Evolutionary conservation across 2,329 filamentous ascomycete species (phyloP).

Genomic region (Emericellopsis cladophorae): DNA sequence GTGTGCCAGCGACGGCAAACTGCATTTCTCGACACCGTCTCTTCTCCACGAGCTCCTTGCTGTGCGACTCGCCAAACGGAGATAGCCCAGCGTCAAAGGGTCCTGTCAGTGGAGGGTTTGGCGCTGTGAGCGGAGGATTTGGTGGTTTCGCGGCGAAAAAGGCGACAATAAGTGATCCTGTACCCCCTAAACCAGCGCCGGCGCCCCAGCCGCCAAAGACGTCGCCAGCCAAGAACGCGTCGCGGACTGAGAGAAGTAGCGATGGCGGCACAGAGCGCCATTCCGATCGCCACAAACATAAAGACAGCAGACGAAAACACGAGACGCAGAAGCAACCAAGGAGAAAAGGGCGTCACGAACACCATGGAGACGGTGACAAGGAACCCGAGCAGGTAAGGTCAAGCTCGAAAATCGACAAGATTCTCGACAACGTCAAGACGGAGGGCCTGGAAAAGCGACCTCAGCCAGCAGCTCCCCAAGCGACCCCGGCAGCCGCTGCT

Average conservation of each 20-base stretch:
- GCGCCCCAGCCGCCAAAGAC: too few relatives aligned
- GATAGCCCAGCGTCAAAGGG: slow-evolving; percentile 5
- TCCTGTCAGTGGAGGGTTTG: slow-evolving; percentile 10
- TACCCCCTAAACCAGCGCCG: neutral
- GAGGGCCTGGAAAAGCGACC: neutral
- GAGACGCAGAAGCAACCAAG: too few relatives aligned
- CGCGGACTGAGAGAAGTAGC: too few relatives aligned
- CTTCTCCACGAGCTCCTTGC: slow-evolving; percentile 13
- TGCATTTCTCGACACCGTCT: slow-evolving; percentile 7
- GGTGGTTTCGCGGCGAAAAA: slow-evolving; percentile 10
- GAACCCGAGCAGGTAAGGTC: too few relatives aligned
- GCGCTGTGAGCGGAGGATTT: slow-evolving; percentile 4
- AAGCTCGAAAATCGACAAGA: too few relatives aligned
- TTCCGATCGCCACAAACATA: too few relatives aligned
- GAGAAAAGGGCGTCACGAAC: too few relatives aligned
- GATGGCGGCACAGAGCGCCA: too few relatives aligned
- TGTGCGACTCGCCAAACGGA: slow-evolving; percentile 8
- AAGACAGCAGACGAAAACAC: too few relatives aligned
- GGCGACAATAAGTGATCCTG: slow-evolving; percentile 3
- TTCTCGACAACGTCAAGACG: neutral
- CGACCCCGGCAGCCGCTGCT: slow-evolving; percentile 1
- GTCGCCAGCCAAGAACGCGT: too few relatives aligned
- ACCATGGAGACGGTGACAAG: too few relatives aligned
- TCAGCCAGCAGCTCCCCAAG: too few relatives aligned
- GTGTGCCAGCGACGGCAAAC: neutral